These are phyloP conservation scores for Clarireedia homoeocarpa DNA, from an alignment of 2,329 filamentous ascomycete genomes.

Conservation along the genomic window DNA sequence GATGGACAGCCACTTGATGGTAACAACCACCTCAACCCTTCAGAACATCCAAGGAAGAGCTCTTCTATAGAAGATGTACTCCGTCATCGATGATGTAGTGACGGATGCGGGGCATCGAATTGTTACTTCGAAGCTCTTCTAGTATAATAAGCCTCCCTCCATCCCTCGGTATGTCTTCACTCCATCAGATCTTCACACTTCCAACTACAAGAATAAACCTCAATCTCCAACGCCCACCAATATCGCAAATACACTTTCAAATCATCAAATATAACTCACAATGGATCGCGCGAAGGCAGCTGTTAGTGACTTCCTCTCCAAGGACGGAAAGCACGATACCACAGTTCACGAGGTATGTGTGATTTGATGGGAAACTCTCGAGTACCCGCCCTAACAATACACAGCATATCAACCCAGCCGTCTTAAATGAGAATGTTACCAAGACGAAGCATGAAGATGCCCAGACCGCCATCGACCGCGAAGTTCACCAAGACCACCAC, in stretches of 20 bases:
- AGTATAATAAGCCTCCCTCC: neutral
- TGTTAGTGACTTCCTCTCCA: constrained; percentile 51
- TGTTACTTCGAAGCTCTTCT: neutral
- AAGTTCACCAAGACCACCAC: constrained; percentile 66
- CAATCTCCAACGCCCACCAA: neutral
- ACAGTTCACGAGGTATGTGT: constrained; percentile 50
- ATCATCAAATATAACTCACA: neutral
- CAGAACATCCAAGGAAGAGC: neutral
- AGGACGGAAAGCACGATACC: constrained; percentile 60
- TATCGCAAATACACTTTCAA: neutral
- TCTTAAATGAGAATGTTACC: constrained; percentile 52
- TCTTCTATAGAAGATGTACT: neutral
- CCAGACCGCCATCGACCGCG: constrained; percentile 55
- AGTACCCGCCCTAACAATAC: constrained; percentile 1
- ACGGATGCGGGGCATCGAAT: neutral
- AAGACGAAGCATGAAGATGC: constrained; percentile 55
- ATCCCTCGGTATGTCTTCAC: neutral
- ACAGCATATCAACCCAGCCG: constrained; percentile 43
- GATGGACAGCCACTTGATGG: constrained; percentile 2
- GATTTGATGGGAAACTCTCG: neutral
- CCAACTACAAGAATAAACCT: too few relatives aligned
- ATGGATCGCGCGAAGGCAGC: constrained; percentile 61
- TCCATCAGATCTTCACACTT: neutral
- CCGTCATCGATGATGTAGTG: constrained; percentile 23
- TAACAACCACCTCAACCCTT: neutral